Conservation (phyloP, 495 filamentous ascomycete species). For the Ramalina intermedia region DNA sequence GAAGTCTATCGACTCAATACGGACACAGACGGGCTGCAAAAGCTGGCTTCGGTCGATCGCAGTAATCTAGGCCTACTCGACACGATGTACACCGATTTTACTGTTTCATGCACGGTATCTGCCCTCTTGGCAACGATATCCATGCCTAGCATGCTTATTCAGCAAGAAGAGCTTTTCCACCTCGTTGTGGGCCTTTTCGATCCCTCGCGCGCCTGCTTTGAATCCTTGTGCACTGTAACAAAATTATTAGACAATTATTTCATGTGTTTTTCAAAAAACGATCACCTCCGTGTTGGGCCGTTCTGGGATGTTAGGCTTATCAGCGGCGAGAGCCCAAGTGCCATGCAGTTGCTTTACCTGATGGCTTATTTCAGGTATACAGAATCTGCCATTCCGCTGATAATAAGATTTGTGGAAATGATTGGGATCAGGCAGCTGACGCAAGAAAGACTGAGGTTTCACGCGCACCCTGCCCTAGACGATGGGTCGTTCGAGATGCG, state of each 20-base stretch:
- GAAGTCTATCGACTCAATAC: not conserved
- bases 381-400: not conserved
- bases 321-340: not conserved
- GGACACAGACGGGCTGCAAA: not conserved
- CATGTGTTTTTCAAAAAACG: too few relatives aligned
- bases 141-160: too few relatives aligned
- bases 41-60: not conserved
- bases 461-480: not conserved
- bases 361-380: not conserved
- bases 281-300: too few relatives aligned
- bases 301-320: not conserved
- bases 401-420: too few relatives aligned
- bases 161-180: not conserved
- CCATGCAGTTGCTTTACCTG: not conserved
- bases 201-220: not conserved
- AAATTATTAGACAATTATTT: too few relatives aligned
- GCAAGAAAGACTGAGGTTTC: not conserved
- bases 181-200: constrained; percentile 4
- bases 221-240: not conserved
- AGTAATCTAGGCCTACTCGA: not conserved
- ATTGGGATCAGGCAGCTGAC: not conserved
- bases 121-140: too few relatives aligned
- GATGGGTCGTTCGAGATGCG: not conserved
- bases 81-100: not conserved
- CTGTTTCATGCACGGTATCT: not conserved